phyloP scores from a whole-genome alignment of 2,329 filamentous ascomycete species.

The Phaeosphaeriaceae sp. region DNA sequence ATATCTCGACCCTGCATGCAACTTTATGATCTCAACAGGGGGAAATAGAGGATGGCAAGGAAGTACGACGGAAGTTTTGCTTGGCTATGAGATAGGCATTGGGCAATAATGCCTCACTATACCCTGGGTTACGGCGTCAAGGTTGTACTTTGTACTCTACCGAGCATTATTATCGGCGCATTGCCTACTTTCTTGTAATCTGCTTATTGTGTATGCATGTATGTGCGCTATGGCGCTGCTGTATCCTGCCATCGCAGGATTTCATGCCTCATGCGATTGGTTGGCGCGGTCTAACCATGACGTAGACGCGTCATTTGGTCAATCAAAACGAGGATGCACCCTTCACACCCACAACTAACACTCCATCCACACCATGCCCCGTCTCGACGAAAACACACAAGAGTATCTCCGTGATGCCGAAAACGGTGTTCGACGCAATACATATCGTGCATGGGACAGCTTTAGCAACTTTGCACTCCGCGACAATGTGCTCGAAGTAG shows the following conservation, averaged over 20 bases:
- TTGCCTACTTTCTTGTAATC: no score
- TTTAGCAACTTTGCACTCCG: slow-evolving; percentile 76
- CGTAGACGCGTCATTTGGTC: background rate
- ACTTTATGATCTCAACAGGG: slow-evolving; percentile 89
- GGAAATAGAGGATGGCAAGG: slow-evolving; percentile 97
- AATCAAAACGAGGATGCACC: background rate
- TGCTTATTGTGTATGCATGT: no score
- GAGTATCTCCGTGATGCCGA: slow-evolving; percentile 58
- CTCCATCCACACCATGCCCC: slow-evolving; percentile 32
- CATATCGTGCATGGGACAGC: slow-evolving; percentile 63
- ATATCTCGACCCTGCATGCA: slow-evolving; percentile 85
- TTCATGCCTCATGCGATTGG: slow-evolving; percentile 3
- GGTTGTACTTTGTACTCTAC: background rate
- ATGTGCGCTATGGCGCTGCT: no score
- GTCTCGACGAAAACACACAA: slow-evolving; percentile 38
- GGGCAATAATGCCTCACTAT: slow-evolving; percentile 35
- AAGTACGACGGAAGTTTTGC: slow-evolving; percentile 82
- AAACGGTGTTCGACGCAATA: slow-evolving; percentile 50
- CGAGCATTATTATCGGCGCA: background rate
- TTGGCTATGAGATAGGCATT: slow-evolving; percentile 88
- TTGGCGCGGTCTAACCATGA: background rate
- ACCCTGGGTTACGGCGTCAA: slow-evolving; percentile 32
- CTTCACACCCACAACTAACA: background rate
- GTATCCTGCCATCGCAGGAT: no score
- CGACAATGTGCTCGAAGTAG: slow-evolving; percentile 77